A percentile compares a stretch with the other conserved stretches of the same genome.
Evolutionary conservation across 441 rosid species (phyloP).

Genomic region (Capsella rubella): DNA sequence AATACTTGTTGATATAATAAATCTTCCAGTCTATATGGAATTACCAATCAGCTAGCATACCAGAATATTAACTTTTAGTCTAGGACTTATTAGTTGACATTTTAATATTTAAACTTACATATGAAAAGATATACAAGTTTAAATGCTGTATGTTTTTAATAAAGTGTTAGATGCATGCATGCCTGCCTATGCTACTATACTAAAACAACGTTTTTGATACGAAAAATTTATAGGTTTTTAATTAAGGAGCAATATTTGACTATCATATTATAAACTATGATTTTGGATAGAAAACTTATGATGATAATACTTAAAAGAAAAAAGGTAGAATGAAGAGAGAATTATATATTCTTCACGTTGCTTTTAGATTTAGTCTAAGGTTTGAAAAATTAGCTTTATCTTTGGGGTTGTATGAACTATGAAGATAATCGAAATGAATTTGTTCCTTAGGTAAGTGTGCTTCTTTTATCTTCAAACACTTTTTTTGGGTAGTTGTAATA

Average conservation of each 20-base stretch:
- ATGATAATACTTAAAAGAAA: not conserved
- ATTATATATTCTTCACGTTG: not conserved
- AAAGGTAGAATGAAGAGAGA: constrained; percentile 1
- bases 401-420: constrained; percentile 17
- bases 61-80: not conserved
- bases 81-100: not conserved
- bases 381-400: constrained; percentile 18
- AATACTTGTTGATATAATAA: too few relatives aligned
- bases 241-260: too few relatives aligned
- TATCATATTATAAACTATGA: too few relatives aligned
- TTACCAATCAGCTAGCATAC: not conserved
- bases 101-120: not conserved
- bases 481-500: constrained; percentile 14
- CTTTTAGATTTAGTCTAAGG: constrained; percentile 1
- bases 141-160: not conserved
- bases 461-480: not conserved
- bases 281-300: too few relatives aligned
- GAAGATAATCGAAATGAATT: constrained; percentile 3
- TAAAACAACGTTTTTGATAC: not conserved
- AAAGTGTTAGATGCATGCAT: not conserved
- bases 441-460: constrained; percentile 9
- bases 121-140: not conserved
- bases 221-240: too few relatives aligned
- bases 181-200: not conserved
- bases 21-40: too few relatives aligned